These are phyloP conservation scores for Blastobotrys apis DNA, from an alignment of 1,139 yeast species.

Conservation along the genomic window DNA sequence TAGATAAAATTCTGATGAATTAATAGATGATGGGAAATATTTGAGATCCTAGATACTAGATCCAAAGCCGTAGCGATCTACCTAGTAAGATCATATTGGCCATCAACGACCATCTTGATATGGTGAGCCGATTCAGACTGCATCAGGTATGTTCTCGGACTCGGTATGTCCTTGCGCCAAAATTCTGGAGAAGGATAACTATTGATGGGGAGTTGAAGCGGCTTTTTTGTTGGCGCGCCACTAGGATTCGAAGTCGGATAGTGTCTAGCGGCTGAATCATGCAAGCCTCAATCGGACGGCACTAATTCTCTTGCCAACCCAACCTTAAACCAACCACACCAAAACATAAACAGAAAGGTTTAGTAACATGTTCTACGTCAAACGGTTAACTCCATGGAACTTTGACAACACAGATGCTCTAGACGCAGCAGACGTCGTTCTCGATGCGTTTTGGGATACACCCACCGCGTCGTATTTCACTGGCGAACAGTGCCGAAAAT, in stretches of 20 bases:
- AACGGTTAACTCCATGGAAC: neutral
- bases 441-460: neutral
- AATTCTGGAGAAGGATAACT: neutral
- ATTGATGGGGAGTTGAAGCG: neutral
- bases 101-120: neutral
- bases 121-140: neutral
- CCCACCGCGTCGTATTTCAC: neutral
- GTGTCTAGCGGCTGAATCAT: too few relatives aligned
- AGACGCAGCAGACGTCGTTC: constrained; percentile 4
- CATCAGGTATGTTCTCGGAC: neutral
- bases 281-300: too few relatives aligned
- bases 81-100: constrained; percentile 3
- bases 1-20: too few relatives aligned
- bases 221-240: too few relatives aligned
- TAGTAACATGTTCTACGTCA: neutral
- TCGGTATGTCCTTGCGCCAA: neutral
- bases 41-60: too few relatives aligned
- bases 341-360: too few relatives aligned
- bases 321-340: too few relatives aligned
- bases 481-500: neutral
- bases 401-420: constrained; percentile 4
- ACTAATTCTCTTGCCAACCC: too few relatives aligned
- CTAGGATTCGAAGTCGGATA: too few relatives aligned
- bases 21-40: too few relatives aligned
- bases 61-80: too few relatives aligned